Evolutionary conservation across 2,329 filamentous ascomycete genomes (phyloP).

Genomic region (Colletotrichum sp.): DNA sequence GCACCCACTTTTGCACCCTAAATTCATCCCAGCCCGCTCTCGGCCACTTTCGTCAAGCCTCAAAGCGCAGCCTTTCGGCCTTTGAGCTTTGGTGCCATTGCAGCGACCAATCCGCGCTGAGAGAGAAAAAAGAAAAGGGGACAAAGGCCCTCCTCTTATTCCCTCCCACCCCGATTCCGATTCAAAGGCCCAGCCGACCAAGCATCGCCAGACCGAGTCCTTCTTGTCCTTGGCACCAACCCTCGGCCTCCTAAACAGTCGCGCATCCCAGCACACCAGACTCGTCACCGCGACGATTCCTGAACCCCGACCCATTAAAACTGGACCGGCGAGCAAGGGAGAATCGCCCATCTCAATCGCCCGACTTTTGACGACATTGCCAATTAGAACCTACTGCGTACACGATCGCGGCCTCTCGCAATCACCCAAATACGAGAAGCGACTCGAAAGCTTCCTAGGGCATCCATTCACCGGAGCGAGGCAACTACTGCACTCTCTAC

Average conservation of each 20-base stretch:
- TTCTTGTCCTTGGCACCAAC: not conserved
- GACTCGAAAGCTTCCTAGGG: not conserved
- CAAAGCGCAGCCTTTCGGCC: constrained; percentile 14
- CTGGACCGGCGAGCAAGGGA: constrained; percentile 18
- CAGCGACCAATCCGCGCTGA: not conserved
- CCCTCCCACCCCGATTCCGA: not conserved
- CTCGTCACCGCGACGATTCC: constrained; percentile 5
- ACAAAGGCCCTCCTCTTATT: constrained; percentile 3
- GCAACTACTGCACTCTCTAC: not conserved
- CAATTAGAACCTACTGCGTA: not conserved
- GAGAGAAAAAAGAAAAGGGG: not conserved
- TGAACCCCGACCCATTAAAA: constrained; percentile 13
- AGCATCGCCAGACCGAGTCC: not conserved
- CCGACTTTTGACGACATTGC: constrained; percentile 5
- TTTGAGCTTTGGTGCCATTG: not conserved
- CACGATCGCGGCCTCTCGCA: not conserved
- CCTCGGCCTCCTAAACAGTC: not conserved
- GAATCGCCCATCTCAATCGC: constrained; percentile 16
- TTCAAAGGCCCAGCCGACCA: not conserved
- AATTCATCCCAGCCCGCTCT: constrained; percentile 17
- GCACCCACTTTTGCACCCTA: constrained; percentile 1
- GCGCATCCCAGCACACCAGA: not conserved
- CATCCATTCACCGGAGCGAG: not conserved
- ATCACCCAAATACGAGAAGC: not conserved
- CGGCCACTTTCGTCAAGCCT: constrained; percentile 17